These are phyloP conservation scores for Globisporangium spinosum DNA, from an alignment of 352 stramenopile species.

Conservation along the genomic window DNA sequence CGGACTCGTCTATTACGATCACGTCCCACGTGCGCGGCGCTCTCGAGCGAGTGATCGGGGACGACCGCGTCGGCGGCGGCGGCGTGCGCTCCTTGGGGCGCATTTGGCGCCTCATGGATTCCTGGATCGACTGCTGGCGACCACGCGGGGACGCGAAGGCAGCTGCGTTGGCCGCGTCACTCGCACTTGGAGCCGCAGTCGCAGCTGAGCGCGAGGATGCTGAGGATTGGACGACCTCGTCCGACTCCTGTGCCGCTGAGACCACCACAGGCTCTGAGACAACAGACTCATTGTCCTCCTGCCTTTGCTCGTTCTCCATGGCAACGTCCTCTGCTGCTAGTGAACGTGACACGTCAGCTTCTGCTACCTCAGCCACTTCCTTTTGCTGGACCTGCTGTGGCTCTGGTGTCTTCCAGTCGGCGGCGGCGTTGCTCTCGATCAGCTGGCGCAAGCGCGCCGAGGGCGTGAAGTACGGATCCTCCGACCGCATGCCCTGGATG, in stretches of 20 bases:
- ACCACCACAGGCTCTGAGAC: neutral
- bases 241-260: neutral
- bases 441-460: conserved; percentile 38
- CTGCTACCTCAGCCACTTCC: neutral
- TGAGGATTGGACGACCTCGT: neutral
- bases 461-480: conserved; percentile 51
- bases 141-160: conserved; percentile 12
- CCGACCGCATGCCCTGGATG: conserved; percentile 57
- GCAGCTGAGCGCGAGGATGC: neutral
- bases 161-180: conserved; percentile 1
- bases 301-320: neutral
- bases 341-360: neutral
- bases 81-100: neutral
- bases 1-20: conserved; percentile 79
- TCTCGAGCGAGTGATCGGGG: conserved; percentile 24
- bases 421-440: conserved; percentile 32
- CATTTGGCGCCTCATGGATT: conserved; percentile 11
- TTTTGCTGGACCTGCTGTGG: neutral
- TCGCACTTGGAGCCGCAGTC: neutral
- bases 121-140: conserved; percentile 29
- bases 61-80: neutral
- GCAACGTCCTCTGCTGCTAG: too few species aligned
- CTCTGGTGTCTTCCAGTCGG: conserved; percentile 3
- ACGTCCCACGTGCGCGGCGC: conserved; percentile 54
- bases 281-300: neutral